A percentile compares a stretch with the other conserved stretches of the same genome.
phyloP scores from a whole-genome alignment of 1,139 yeast species.

The Magnusiomyces magnusii region DNA sequence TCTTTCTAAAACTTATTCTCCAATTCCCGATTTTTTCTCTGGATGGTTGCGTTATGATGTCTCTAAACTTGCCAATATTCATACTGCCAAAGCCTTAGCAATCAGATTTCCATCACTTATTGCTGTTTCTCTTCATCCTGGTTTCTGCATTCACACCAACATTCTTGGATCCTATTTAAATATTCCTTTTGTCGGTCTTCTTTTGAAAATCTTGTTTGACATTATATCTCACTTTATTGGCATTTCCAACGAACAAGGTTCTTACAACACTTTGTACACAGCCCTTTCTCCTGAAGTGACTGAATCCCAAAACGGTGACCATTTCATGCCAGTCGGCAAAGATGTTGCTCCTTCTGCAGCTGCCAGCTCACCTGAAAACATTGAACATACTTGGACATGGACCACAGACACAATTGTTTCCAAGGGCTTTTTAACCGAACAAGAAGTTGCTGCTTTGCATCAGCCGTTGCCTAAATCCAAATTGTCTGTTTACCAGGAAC shows the following conservation, averaged over 20 bases:
- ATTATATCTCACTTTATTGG: slow-evolving; percentile 63
- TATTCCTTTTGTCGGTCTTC: slow-evolving; percentile 63
- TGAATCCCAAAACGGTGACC: slow-evolving; percentile 46
- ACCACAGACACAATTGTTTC: slow-evolving; percentile 47
- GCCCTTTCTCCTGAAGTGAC: slow-evolving; percentile 45
- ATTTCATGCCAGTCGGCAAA: slow-evolving; percentile 44
- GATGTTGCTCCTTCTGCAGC: slow-evolving; percentile 49
- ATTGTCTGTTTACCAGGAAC: background rate
- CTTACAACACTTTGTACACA: slow-evolving; percentile 56
- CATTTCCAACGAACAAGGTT: slow-evolving; percentile 63
- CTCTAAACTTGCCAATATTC: slow-evolving; percentile 77
- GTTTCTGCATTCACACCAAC: slow-evolving; percentile 74
- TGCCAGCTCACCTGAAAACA: slow-evolving; percentile 53
- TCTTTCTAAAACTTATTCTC: slow-evolving; percentile 47
- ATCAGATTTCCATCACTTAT: slow-evolving; percentile 56
- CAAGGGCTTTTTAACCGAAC: background rate
- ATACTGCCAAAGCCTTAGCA: slow-evolving; percentile 58
- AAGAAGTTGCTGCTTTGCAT: background rate
- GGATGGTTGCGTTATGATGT: slow-evolving; percentile 67
- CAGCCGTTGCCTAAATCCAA: background rate
- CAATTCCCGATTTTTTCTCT: slow-evolving; percentile 45
- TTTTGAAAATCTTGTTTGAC: slow-evolving; percentile 64
- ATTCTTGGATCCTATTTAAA: slow-evolving; percentile 68
- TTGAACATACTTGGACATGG: slow-evolving; percentile 81
- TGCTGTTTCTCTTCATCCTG: slow-evolving; percentile 73